phyloP scores from a whole-genome alignment of 1,284 basidiomycete genomes.

The Puccinia hordei region DNA sequence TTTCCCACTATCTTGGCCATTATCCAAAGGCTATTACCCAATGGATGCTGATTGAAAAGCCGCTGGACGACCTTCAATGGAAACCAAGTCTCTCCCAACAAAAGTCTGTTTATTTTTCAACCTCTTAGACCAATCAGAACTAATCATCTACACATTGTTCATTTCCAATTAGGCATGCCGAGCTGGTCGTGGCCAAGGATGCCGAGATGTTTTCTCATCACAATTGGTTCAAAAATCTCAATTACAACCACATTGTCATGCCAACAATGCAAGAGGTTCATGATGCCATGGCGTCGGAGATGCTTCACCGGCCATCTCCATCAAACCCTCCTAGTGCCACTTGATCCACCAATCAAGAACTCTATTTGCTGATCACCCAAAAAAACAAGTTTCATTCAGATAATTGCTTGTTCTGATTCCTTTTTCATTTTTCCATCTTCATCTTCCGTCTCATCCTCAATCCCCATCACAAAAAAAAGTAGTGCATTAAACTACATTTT shows the following conservation, averaged over 20 bases:
- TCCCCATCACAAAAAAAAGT: no score
- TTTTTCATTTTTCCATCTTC: no score
- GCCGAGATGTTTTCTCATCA: not conserved
- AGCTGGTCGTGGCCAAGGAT: not conserved
- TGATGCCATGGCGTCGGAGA: not conserved
- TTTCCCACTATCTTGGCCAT: not conserved
- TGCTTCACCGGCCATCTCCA: not conserved
- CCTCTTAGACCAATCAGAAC: not conserved
- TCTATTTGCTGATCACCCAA: not conserved
- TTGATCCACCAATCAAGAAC: not conserved
- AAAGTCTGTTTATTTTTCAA: not conserved
- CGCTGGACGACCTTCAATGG: not conserved
- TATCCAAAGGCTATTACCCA: not conserved
- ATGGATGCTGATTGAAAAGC: slow-evolving; percentile 1
- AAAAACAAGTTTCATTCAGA: no score
- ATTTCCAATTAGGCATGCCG: not conserved
- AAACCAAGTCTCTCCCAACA: not conserved
- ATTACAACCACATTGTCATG: not conserved
- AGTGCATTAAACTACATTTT: no score
- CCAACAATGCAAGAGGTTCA: slow-evolving; percentile 7
- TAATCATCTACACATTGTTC: not conserved
- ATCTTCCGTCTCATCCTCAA: no score
- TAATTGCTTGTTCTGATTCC: no score
- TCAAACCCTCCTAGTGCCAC: not conserved
- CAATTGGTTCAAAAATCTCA: not conserved